Conservation (phyloP, 2,329 filamentous ascomycete genomes). For the Cercospora sp. region DNA sequence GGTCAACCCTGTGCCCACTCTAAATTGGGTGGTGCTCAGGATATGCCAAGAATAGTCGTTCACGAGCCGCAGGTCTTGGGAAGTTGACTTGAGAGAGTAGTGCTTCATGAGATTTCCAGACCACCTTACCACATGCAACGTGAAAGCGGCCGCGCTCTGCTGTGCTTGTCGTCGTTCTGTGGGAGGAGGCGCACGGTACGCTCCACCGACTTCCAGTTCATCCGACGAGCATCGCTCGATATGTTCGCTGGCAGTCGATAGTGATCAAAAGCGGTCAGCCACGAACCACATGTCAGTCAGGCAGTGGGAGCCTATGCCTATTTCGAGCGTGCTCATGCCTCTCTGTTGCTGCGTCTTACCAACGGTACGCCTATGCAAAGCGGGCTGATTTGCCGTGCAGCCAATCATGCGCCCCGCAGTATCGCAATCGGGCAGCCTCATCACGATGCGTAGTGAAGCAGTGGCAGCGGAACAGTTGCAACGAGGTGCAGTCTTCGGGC, state of each 20-base stretch:
- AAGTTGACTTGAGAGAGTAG: neutral
- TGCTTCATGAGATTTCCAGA: neutral
- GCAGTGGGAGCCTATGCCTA: neutral
- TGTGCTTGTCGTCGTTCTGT: neutral
- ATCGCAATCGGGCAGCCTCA: neutral
- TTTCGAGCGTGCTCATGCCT: neutral
- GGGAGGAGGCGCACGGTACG: neutral
- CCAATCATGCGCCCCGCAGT: neutral
- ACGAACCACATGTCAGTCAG: neutral
- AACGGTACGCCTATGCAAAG: slow-evolving; percentile 2
- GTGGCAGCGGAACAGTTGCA: neutral
- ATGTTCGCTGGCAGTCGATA: neutral
- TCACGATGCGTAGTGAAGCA: neutral
- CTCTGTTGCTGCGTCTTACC: neutral
- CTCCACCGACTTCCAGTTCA: neutral
- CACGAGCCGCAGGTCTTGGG: neutral
- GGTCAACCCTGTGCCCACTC: neutral
- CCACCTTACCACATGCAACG: neutral
- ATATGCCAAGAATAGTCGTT: neutral
- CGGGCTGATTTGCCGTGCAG: slow-evolving; percentile 7
- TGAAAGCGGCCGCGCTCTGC: neutral
- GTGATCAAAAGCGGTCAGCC: neutral
- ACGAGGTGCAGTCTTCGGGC: neutral
- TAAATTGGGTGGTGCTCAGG: neutral
- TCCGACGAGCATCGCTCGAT: neutral